Base-by-base conservation (phyloP, 169 alveolate species). In the Plasmodium vinckei region DNA sequence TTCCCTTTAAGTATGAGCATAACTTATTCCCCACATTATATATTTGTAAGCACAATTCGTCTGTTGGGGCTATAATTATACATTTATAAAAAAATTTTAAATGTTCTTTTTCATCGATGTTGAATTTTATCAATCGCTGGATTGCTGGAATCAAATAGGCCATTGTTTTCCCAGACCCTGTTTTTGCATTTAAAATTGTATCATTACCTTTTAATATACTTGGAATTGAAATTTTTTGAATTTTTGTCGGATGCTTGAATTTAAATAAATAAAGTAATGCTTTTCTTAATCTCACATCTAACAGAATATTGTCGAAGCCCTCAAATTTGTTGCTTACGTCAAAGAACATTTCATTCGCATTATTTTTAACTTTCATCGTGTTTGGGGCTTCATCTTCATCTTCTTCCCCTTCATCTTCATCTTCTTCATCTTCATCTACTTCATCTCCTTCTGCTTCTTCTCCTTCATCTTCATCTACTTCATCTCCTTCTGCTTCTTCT, bases 81-180 rank as follows among this genome's bases (percentile, higher is more conserved):
- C 87, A 88, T 70, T 75, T 72, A 56, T 90, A 57, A 56, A 87
- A 84, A 68, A 82, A 82, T 39, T 82, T 82, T 47, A 82, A 68
- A 44, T 79, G 68, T 17, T 71, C 92, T 44, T 51, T 79, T 33
- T 72, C 73, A 7, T 64, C 51, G 42, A 87, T 17, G 19, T 68
- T 71, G 9, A 60, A 57, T 12, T 92, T 91, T 33, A 73, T 60
- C 39, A 92, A 53, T 15, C 53, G 64, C 65, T 89, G 92, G 1
- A 79, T 69, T 23, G 86, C 63, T 5, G 96, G 96, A 15, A 93
- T 73, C 44, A 93, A 69, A 13, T 94, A 94, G 6, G 96, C 96
- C 91, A 93, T 72, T 12, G 96, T 93, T 64, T 93, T 93, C 33
- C 96, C 96, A 17, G 96, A 93, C 19, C 96, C 96, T 1, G 96